These are phyloP conservation scores for Thelonectria blattea DNA, from an alignment of 2,329 filamentous ascomycete genomes.

Conservation along the genomic window DNA sequence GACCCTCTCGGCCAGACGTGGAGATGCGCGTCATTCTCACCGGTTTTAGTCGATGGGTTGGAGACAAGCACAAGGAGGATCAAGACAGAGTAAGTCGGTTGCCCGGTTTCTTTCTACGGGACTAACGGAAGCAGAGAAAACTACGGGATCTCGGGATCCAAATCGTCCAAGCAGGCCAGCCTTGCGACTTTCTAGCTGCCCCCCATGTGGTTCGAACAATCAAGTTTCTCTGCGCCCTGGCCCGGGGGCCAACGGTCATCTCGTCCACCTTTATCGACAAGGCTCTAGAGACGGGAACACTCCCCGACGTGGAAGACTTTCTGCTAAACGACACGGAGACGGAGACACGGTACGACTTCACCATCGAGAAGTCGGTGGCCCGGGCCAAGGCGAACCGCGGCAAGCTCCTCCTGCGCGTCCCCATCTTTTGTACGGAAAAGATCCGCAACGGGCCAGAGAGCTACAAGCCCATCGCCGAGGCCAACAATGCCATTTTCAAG, in stretches of 20 bases:
- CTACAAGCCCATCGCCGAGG: slow-evolving; percentile 83
- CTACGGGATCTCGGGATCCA: slow-evolving; percentile 83
- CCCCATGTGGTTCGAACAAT: slow-evolving; percentile 86
- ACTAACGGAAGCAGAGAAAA: slow-evolving; percentile 64
- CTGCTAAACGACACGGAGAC: slow-evolving; percentile 72
- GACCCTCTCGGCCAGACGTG: slow-evolving; percentile 65
- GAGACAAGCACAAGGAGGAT: slow-evolving; percentile 75
- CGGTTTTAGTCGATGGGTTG: slow-evolving; percentile 82
- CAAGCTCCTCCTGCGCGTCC: slow-evolving; percentile 74
- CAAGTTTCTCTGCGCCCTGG: slow-evolving; percentile 90
- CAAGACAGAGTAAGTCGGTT: slow-evolving; percentile 72
- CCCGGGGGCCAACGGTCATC: slow-evolving; percentile 79
- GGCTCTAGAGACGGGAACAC: slow-evolving; percentile 71
- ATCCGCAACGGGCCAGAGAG: slow-evolving; percentile 84
- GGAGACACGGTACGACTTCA: slow-evolving; percentile 74
- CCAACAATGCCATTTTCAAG: slow-evolving; percentile 85
- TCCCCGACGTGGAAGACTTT: slow-evolving; percentile 70
- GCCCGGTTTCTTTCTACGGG: slow-evolving; percentile 12
- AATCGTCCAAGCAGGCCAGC: slow-evolving; percentile 75
- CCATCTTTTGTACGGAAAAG: slow-evolving; percentile 82
- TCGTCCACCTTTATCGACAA: slow-evolving; percentile 79
- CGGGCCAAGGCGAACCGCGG: slow-evolving; percentile 79
- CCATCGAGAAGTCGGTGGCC: slow-evolving; percentile 69
- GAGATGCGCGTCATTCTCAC: slow-evolving; percentile 81
- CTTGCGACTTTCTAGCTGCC: slow-evolving; percentile 86